These are phyloP conservation scores for Melastoma malabathricum DNA, from an alignment of 345 rosid genomes.

Conservation along the genomic window DNA sequence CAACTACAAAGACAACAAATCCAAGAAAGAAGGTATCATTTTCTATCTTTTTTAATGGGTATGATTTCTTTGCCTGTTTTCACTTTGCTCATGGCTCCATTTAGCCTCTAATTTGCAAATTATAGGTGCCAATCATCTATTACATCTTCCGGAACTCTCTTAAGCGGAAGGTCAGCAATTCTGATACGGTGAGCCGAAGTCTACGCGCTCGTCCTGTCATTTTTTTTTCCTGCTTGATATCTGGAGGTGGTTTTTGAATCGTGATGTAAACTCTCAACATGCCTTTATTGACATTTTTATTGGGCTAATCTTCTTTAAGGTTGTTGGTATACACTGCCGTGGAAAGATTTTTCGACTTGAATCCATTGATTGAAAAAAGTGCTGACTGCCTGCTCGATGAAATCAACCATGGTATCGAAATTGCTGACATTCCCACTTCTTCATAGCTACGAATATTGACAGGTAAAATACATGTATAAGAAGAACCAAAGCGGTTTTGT, in stretches of 20 bases:
- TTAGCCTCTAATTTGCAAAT: no score
- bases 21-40: conserved; percentile 52
- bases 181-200: conserved; percentile 45
- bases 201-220: background rate
- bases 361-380: conserved; percentile 40
- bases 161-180: conserved; percentile 70
- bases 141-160: conserved; percentile 61
- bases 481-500: conserved; percentile 1
- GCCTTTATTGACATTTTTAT: background rate
- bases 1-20: conserved; percentile 44
- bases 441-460: conserved; percentile 52
- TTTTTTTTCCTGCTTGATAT: no score
- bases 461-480: conserved; percentile 24
- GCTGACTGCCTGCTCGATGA: conserved; percentile 23
- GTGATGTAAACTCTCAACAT: background rate
- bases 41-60: background rate
- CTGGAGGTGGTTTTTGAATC: no score
- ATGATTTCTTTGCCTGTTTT: background rate
- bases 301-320: conserved; percentile 27
- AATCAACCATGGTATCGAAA: conserved; percentile 31
- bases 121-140: conserved; percentile 57
- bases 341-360: conserved; percentile 45
- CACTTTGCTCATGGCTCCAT: background rate
- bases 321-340: conserved; percentile 47
- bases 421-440: conserved; percentile 31